phyloP scores from a whole-genome alignment of 2,329 filamentous ascomycete species.

The Diaporthe amygdali region DNA sequence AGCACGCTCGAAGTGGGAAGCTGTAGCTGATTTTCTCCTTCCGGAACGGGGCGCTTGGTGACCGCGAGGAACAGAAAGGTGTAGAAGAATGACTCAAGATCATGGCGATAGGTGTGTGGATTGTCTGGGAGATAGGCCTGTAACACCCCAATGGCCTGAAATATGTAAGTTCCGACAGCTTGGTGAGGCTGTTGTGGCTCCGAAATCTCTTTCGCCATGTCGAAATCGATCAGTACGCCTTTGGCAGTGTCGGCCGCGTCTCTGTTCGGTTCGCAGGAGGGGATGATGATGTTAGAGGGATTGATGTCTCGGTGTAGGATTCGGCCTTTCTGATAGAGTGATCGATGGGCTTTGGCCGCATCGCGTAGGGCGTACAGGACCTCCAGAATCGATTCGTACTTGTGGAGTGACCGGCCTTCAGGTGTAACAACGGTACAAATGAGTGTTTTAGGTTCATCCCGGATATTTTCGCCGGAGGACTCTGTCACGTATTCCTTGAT shows the following conservation, averaged over 20 bases:
- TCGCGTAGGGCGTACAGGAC: slow-evolving; percentile 40
- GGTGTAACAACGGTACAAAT: slow-evolving; percentile 17
- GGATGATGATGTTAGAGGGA: slow-evolving; percentile 43
- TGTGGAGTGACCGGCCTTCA: slow-evolving; percentile 33
- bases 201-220: slow-evolving; percentile 36
- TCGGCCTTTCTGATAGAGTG: slow-evolving; percentile 36
- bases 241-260: slow-evolving; percentile 27
- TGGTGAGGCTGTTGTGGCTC: slow-evolving; percentile 31
- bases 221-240: slow-evolving; percentile 42
- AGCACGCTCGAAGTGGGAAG: not conserved
- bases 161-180: slow-evolving; percentile 36
- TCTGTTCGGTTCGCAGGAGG: slow-evolving; percentile 16
- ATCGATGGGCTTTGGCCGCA: slow-evolving; percentile 42
- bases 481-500: not conserved
- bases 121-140: slow-evolving; percentile 28
- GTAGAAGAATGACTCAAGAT: slow-evolving; percentile 27
- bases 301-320: slow-evolving; percentile 45
- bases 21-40: not conserved
- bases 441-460: not conserved
- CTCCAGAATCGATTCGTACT: slow-evolving; percentile 35
- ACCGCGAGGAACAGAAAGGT: not conserved
- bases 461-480: too few species aligned
- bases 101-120: slow-evolving; percentile 36
- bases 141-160: slow-evolving; percentile 40
- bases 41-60: not conserved